Base-by-base conservation (phyloP, 2,329 filamentous ascomycete genomes). In the Aspergillus thermomutatus region DNA sequence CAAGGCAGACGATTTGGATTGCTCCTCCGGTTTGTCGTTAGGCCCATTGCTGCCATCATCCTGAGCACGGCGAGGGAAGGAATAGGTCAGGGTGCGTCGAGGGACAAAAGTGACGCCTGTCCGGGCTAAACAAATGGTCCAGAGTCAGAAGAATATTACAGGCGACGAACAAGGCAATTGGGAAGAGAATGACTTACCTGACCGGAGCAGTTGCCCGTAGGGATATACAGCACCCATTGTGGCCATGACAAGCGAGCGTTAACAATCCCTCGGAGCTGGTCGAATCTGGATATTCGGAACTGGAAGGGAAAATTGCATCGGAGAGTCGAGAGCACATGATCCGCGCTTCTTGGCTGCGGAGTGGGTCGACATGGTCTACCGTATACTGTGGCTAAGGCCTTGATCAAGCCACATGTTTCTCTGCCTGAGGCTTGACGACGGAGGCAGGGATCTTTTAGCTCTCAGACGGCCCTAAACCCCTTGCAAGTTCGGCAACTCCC, bases 191-290 rank as follows among this genome's bases (percentile, higher is more conserved):
- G n/a, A 60, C 65, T 56, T 67, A 76, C 75, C 71, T 60, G 73
- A 64, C 59, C 72, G 72, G 60, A 72, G 57, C 57, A 77, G 63
- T 61, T 72, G 73, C 63, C 73, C 70, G 56, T 71, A 74, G 21
- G 68, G 69, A 63, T 71, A 66, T 48, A 73, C 57, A 61, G 68
- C 65, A 60, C 69, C 72, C 65, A 75, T 72, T 66, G 72, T 69
- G 65, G 73, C 73, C 73, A 74, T 75, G 58, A 54, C 50, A 58
- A 62, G 47, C 54, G 52, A 51, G 28, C 25, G 63, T 25, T 25
- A 46, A 11, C 14, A 11, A 46, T 21, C 11, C 11, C 43, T 21
- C 43, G 14, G 21, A 23, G 43, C 41, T 19, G 41, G 9, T 45
- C 23, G 43, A 46, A 6, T 17, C 43, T 46, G 43, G 37, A 46